Evolutionary conservation across 1,284 basidiomycete genomes (phyloP).

Genomic region (Fomitiporia mediterranea): DNA sequence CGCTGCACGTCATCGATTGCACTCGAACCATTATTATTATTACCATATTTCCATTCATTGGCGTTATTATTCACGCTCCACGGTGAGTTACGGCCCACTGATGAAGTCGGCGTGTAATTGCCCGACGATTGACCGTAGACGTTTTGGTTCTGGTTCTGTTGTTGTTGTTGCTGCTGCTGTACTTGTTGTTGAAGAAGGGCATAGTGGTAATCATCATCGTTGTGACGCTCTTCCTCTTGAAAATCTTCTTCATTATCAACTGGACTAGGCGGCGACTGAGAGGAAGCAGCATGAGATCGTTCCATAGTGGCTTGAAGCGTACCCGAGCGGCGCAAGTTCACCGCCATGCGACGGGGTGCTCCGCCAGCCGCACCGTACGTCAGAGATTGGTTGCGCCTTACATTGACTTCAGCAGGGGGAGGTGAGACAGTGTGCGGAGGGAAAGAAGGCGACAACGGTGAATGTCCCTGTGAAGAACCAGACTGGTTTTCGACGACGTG

Average conservation of each 20-base stretch:
- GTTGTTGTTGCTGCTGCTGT: conserved; percentile 15
- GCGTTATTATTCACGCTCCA: conserved; percentile 48
- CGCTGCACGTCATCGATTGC: conserved; percentile 71
- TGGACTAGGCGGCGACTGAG: conserved; percentile 38
- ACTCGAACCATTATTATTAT: conserved; percentile 27
- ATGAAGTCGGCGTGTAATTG: conserved; percentile 51
- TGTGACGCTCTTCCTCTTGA: conserved; percentile 54
- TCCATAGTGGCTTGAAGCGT: conserved; percentile 56
- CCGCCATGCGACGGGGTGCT: conserved; percentile 35
- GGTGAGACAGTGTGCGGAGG: conserved; percentile 56
- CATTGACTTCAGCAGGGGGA: conserved; percentile 58
- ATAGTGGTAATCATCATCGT: conserved; percentile 41
- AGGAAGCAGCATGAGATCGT: conserved; percentile 33
- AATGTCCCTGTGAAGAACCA: conserved; percentile 33
- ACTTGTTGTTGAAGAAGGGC: conserved; percentile 18
- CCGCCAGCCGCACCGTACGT: conserved; percentile 57
- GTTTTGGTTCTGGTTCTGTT: conserved; percentile 25
- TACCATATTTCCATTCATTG: conserved; percentile 50
- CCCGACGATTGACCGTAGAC: conserved; percentile 34
- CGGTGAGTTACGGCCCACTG: conserved; percentile 59
- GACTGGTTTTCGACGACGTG: conserved; percentile 45
- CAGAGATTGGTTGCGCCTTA: conserved; percentile 73
- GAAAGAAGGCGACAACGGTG: conserved; percentile 61
- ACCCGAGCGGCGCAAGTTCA: conserved; percentile 62
- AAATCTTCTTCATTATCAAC: conserved; percentile 53